Evolutionary conservation across 805 yeast species (phyloP), one percentile per base, ranked within the genome.

Genomic region (Pichia manshurica): DNA sequence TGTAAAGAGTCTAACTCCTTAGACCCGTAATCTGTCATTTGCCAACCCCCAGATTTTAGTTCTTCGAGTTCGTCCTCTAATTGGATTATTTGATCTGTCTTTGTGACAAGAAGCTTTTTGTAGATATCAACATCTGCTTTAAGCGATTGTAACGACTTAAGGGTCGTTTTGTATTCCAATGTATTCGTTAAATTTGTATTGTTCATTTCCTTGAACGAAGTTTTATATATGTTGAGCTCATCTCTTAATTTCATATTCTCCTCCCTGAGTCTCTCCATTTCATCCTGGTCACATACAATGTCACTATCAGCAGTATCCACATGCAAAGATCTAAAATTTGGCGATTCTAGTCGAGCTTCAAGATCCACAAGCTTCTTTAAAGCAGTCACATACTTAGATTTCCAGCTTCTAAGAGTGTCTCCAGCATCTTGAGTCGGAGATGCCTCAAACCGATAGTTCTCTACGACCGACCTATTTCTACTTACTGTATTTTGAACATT

Each of bases 401-500:
- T 44, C 47, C 47, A 48, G 4, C 21, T 36, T 16, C 34, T 35
- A 6, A 25, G 28, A 22, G 28, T 9, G 23, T 40, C 16, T 17
- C 25, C n/a, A 9, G 15, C 3, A 5, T 34, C 32, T 15, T 12
- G 10, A 12, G 5, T 10, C 10, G 29, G 29, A 25, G 42, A 33
- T 8, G 12, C 6, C 12, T 32, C 31, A 12, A 4, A 13, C 25
- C 29, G n/a, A 19, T 8, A 10, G 19, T 40, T 15, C 7, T 25
- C 12, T 4, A 16, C 19, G 15, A 19, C n/a, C 2, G 25, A 6
- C 3, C 25, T 35, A 28, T 46, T 40, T 4, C 25, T 20, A 25
- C 19, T 35, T 16, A 22, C 42, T 16, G 17, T 32, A 36, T 46
- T 46, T 20, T 22, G 35, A 16, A 46, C 44, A 35, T 67, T 70